Base-by-base conservation (phyloP, 1,284 basidiomycete genomes). In the Leccinum variabile region DNA sequence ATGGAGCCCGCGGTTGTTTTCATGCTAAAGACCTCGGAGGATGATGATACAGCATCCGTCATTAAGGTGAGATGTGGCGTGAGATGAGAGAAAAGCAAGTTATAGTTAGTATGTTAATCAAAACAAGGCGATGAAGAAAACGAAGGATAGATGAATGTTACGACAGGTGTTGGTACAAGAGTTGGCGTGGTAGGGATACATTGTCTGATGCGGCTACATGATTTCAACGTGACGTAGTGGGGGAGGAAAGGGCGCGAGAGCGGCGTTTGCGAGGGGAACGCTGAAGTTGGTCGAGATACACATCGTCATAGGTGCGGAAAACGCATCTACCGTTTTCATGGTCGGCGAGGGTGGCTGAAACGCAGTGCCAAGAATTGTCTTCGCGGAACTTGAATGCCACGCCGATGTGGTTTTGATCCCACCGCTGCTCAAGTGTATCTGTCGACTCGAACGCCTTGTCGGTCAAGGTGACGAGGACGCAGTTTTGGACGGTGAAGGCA, bases 271-370 rank as follows among this genome's bases (percentile, higher is more conserved):
- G 78, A 59, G 77, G 72, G n/a, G 75, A 78, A 30, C 76, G 76
- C 37, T 77, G 76, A 46, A 80, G 68, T 60, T 70, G 72, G 44
- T 82, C 75, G 37, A 83, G 66, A 65, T 82, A 84, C 18, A 88
- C 84, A 65, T 89, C 87, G 64, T 85, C 81, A 72, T 85, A 88
- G 68, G 80, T 87, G 62, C 86, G 78, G 69, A 86, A 86, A 46
- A 81, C 73, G 67, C 84, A 86, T 50, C 37, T 66, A 16, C 70
- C 74, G 65, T 83, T 50, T 55, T 76, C 81, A 63, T 81, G 78
- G 63, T 86, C 85, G 22, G 80, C 77, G 65, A 85, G 77, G 33
- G 79, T 81, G 28, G 85, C 86, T 84, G 84, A 88, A 39, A 87
- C 78, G 72, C 84, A 87, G 63, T 86, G 84, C 86, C 86, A 88